Percentiles rank a stretch among this genome's conserved stretches.
These are phyloP conservation scores for Kuraishia hungarica DNA, from an alignment of 805 yeast species.

Conservation along the genomic window DNA sequence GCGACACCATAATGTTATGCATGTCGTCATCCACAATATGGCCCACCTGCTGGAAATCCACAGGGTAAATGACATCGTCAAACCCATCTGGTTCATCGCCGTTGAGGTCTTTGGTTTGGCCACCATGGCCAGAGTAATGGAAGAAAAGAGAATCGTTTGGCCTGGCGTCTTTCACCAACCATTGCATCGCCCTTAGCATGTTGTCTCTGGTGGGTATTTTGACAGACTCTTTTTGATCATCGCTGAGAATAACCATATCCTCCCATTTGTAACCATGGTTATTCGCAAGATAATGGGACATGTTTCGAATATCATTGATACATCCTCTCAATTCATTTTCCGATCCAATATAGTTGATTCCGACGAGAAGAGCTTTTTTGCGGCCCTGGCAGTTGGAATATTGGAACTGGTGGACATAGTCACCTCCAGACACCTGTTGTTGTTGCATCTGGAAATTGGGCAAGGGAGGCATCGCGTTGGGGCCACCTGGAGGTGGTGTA, in stretches of 20 bases:
- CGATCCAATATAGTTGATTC: conserved; percentile 62
- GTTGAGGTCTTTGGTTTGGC: conserved; percentile 50
- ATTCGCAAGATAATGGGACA: conserved; percentile 30
- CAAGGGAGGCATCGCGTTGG: not conserved
- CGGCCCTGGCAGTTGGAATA: conserved; percentile 54
- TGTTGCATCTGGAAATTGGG: conserved; percentile 1
- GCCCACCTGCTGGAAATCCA: conserved; percentile 57
- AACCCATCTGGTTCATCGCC: conserved; percentile 73
- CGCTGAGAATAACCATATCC: conserved; percentile 46
- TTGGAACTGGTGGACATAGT: conserved; percentile 2
- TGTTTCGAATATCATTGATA: conserved; percentile 56
- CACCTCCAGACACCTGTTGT: not conserved
- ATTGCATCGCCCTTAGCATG: conserved; percentile 61
- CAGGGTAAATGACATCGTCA: conserved; percentile 68
- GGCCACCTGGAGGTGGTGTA: not conserved
- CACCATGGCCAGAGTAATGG: conserved; percentile 79
- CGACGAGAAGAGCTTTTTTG: conserved; percentile 60
- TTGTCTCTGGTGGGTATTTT: conserved; percentile 54
- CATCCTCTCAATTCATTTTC: conserved; percentile 56
- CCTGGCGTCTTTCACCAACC: conserved; percentile 62
- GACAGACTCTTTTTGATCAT: conserved; percentile 34
- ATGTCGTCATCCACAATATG: conserved; percentile 59
- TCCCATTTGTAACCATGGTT: conserved; percentile 35
- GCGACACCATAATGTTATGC: conserved; percentile 53
- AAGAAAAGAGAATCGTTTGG: conserved; percentile 70